Base-by-base conservation (phyloP, 805 yeast genomes). In the Hanseniaspora taiwanica region DNA sequence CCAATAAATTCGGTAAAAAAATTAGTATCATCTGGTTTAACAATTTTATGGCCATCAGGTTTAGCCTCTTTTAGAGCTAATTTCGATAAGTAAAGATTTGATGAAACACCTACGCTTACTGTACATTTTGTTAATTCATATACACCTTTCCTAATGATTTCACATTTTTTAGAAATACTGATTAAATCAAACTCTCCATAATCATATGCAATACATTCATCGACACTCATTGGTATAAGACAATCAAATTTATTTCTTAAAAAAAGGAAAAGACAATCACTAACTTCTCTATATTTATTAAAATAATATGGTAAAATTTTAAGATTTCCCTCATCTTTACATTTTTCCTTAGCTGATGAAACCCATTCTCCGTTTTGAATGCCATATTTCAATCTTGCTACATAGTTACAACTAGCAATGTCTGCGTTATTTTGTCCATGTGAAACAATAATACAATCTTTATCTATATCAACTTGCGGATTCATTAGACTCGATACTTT, bases 301-400 rank as follows among this genome's bases (percentile, higher is more conserved):
- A 87, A 89, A 33, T 17, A 19, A 53, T 85, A 84, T 6, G 75
- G 78, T 14, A 89, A 49, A 18, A 74, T 66, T 1, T 74, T 60
- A 27, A 89, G 55, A 3, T 73, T 60, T 4, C 46, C 43, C 6
- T 43, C 50, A 0, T 58, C 42, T 0, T 91, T 94, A 50, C 96
- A 83, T 25, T 73, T 44, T 29, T 60, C 56, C 44, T 60, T 64
- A 0, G 96, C 97, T 1, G 63, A 48, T 1, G 75, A 63, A 1
- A 83, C 71, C 94, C 96, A 91, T 91, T 81, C 83, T 0, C 97
- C 97, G 54, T 91, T 87, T 21, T 55, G 63, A 4, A 89, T 78
- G 0, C 97, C 97, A 43, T 48, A 64, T n/a, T 64, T 54, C 21
- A 37, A n/a, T 21, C 98, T 66, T 0, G 96, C 96, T 3, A 68